A percentile compares a stretch with the other conserved stretches of the same genome.
phyloP scores from a whole-genome alignment of 495 filamentous ascomycete genomes.

The Aspergillus affinis region DNA sequence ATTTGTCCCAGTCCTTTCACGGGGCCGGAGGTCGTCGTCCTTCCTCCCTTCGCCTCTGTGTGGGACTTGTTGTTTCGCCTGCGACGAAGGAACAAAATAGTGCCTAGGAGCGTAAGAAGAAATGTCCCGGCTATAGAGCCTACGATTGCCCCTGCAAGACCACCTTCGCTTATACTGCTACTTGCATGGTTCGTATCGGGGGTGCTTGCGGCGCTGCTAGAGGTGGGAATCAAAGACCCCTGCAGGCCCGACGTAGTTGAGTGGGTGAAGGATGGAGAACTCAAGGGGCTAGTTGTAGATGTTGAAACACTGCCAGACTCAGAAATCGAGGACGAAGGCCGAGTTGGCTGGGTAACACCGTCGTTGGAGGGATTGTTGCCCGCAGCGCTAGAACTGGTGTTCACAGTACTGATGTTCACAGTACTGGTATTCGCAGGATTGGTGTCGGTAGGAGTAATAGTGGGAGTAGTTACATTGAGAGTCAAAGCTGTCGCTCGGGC shows the following conservation, averaged over 20 bases:
- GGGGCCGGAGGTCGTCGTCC: background rate
- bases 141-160: conserved; percentile 34
- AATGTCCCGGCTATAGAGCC: conserved; percentile 29
- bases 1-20: conserved; percentile 1
- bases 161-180: conserved; percentile 15
- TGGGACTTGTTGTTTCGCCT: conserved; percentile 7
- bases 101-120: conserved; percentile 29
- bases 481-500: too few species aligned
- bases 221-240: background rate
- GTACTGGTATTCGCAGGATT: too few species aligned
- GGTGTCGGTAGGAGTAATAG: too few species aligned
- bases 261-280: background rate
- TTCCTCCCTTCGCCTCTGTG: background rate
- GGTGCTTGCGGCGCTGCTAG: background rate
- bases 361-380: background rate
- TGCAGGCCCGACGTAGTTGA: background rate
- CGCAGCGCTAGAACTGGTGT: too few species aligned
- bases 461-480: too few species aligned
- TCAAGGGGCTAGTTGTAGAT: background rate
- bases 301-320: background rate
- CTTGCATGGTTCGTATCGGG: background rate
- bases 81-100: conserved; percentile 25
- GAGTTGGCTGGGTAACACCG: background rate
- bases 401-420: too few species aligned
- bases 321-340: background rate